A percentile compares a stretch with the other conserved stretches of the same genome.
Evolutionary conservation across 805 yeast genomes (phyloP).

Genomic region (Yamadazyma scolyti): DNA sequence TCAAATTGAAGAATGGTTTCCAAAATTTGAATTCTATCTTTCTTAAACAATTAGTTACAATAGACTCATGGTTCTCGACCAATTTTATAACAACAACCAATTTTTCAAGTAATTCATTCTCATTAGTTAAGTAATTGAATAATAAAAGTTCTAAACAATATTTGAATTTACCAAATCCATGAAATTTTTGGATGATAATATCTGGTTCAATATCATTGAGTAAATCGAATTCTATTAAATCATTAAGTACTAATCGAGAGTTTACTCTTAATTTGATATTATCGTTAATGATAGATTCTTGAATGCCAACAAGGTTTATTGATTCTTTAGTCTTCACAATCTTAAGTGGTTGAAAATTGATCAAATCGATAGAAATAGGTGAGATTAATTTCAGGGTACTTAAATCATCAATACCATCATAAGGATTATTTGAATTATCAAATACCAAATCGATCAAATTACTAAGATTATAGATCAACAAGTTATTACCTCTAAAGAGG

Average conservation of each 20-base stretch:
- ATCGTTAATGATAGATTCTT: slow-evolving; percentile 27
- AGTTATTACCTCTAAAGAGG: slow-evolving; percentile 35
- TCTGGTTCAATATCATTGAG: slow-evolving; percentile 20
- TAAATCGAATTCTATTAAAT: slow-evolving; percentile 47
- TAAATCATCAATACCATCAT: slow-evolving; percentile 15
- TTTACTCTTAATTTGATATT: slow-evolving; percentile 30
- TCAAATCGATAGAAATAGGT: slow-evolving; percentile 26
- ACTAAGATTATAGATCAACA: slow-evolving; percentile 17
- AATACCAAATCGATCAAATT: slow-evolving; percentile 15
- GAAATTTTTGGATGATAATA: slow-evolving; percentile 32
- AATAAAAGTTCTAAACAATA: slow-evolving; percentile 49
- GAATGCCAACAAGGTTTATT: slow-evolving; percentile 41
- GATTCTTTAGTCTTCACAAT: slow-evolving; percentile 21
- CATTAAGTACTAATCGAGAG: slow-evolving; percentile 41
- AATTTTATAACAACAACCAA: slow-evolving; percentile 15
- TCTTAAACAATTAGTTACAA: slow-evolving; percentile 54
- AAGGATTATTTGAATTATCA: slow-evolving; percentile 13
- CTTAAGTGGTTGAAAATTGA: slow-evolving; percentile 23
- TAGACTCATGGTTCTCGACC: slow-evolving; percentile 14
- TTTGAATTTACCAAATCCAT: slow-evolving; percentile 38
- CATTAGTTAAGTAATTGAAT: slow-evolving; percentile 36
- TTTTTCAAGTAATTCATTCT: slow-evolving; percentile 14
- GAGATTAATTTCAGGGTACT: slow-evolving; percentile 8
- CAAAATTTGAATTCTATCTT: slow-evolving; percentile 57
- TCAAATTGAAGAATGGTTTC: slow-evolving; percentile 42